Evolutionary conservation across 2,329 filamentous ascomycete species (phyloP).

Genomic region (Alternaria sp.): DNA sequence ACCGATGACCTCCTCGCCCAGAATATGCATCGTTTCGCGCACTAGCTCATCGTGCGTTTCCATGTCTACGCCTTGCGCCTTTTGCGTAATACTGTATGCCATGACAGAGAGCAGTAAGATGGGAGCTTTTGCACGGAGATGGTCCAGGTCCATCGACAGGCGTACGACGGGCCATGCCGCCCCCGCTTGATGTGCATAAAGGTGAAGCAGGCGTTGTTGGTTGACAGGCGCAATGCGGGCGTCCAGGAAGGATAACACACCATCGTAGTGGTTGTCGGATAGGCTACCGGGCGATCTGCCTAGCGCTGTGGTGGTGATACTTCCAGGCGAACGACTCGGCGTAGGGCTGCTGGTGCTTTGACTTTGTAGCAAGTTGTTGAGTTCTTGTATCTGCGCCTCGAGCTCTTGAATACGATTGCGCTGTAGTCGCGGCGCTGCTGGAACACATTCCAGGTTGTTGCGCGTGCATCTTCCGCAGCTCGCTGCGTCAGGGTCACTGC

Average conservation of each 20-base stretch:
- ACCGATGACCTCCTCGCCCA: conserved; percentile 34
- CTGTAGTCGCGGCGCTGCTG: conserved; percentile 38
- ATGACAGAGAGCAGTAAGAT: conserved; percentile 34
- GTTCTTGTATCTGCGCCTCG: conserved; percentile 35
- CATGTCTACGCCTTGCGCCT: conserved; percentile 28
- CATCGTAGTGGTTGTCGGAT: conserved; percentile 24
- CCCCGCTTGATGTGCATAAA: conserved; percentile 27
- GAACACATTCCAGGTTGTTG: conserved; percentile 33
- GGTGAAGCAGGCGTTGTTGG: conserved; percentile 31
- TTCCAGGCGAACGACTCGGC: conserved; percentile 27
- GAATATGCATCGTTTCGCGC: conserved; percentile 31
- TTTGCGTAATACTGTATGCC: conserved; percentile 30
- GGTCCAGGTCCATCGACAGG: conserved; percentile 19
- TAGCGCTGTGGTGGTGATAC: conserved; percentile 8
- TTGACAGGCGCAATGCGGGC: conserved; percentile 27
- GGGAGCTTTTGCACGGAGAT: conserved; percentile 33
- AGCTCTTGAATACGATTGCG: conserved; percentile 40
- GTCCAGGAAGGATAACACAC: conserved; percentile 33
- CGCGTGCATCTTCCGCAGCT: conserved; percentile 38
- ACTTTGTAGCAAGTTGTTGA: conserved; percentile 24
- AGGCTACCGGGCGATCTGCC: conserved; percentile 16
- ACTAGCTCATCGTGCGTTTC: conserved; percentile 39
- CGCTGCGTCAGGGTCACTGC: conserved; percentile 18
- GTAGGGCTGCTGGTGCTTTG: conserved; percentile 24
- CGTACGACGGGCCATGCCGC: conserved; percentile 34